Base-by-base conservation (phyloP, 2,329 filamentous ascomycete genomes). In the Chaetomium sp. region DNA sequence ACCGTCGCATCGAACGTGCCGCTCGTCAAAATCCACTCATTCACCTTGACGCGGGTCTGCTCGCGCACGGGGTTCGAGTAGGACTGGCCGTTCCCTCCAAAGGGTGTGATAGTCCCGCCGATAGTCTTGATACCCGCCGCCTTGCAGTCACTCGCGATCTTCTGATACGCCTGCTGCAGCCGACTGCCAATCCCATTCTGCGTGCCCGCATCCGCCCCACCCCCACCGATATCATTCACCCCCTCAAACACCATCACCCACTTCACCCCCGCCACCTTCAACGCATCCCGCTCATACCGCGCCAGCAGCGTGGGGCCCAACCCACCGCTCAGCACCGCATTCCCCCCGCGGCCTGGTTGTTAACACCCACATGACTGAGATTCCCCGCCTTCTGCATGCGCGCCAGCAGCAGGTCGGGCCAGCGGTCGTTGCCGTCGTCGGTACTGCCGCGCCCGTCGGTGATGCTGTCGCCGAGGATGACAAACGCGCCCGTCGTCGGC, bases 291-390 rank as follows among this genome's bases (percentile, higher is more conserved):
- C 71, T 88, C 83, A 67, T 90, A 82, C 4, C 87, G 83, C 49
- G 81, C 78, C 35, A 89, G 76, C 0, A 85, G 81, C 45, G 84
- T 85, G 2, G 88, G 88, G 0, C 88, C 87, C 0, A 89, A 78
- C 0, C 87, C 85, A 59, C 88, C 86, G 10, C 77, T 76, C 0
- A 90, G 80, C 2, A 90, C 81, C 0, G 86, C 78, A 74, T 90
- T 90, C n/a, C 88, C 88, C 88, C 88, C 0, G 87, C 87, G 1
- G 87, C 88, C 74, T 90, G 84, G 76, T 90, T 90, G 67, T 82
- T 78, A 13, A 90, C 75, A 13, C 82, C 81, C 58, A 90, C 80
- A 66, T 82, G 76, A 25, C 75, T 77, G 55, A 83, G 81, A 13
- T 74, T 72, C 55, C 21, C 25, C 33, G 79, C 72, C 68, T 80